Base-by-base conservation (phyloP, 1,139 yeast genomes). In the Candida pseudoviswanathii region DNA sequence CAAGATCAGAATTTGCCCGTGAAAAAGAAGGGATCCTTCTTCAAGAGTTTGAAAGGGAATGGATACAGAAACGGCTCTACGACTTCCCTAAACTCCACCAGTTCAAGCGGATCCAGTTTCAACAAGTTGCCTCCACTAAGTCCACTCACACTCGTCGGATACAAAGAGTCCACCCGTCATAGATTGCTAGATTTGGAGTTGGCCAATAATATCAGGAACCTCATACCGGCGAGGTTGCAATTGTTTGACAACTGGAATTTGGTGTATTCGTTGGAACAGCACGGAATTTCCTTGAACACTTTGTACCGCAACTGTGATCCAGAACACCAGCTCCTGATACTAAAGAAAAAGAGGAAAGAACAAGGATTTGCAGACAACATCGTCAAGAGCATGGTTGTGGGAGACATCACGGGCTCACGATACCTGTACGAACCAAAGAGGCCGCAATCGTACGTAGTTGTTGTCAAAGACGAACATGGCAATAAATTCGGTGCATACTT, bases 271-370 rank as follows among this genome's bases (percentile, higher is more conserved):
- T 67, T 90, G 54, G 97, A 92, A 56, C 97, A 90, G 64, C 90
- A 91, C 65, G 99, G 99, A 0, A 86, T 96, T 0, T 88, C 97
- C 0, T 66, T 94, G 47, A 82, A 80, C 53, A 91, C 99, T 0
- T 68, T 95, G 31, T 94, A 75, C 55, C 64, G 70, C n/a, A 67
- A 72, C 51, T 60, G 72, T 48, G 62, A 68, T 43, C 67, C 72
- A 0, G 67, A 63, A 6, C 59, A 65, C 53, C 80, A 75, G 54
- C 50, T 64, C 34, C 64, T 59, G 42, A 57, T 59, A 48, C 50
- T 53, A 4, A 62, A 62, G 44, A 54, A 57, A 39, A 47, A 51
- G n/a, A 54, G 56, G 41, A 53, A 53, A 9, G 69, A 68, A 40
- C 56, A 53, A 21, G 81, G 80, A 0, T 76, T 58, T 55, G 80